phyloP scores from a whole-genome alignment of 306 rosid genomes.

The Elaeagnus macrophylla region DNA sequence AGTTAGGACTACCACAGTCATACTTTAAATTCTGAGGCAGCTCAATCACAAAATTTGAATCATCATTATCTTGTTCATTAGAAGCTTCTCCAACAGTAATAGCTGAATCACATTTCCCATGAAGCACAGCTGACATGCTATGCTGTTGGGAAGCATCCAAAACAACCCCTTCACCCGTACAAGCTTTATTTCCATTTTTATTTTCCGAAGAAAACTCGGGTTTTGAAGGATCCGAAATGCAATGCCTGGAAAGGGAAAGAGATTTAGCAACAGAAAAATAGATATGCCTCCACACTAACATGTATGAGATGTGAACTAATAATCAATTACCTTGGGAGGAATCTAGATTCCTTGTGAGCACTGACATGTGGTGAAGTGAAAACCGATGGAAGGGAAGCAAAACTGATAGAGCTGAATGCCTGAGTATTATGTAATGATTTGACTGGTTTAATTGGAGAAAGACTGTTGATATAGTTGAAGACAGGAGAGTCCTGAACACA shows the following conservation, averaged over 20 bases:
- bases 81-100: slow-evolving; percentile 31
- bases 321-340: slow-evolving; percentile 16
- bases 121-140: slow-evolving; percentile 24
- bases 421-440: slow-evolving; percentile 12
- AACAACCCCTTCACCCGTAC: slow-evolving; percentile 10
- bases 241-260: slow-evolving; percentile 21
- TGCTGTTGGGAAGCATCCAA: slow-evolving; percentile 27
- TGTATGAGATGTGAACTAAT: no score
- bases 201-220: slow-evolving; percentile 1
- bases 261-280: neutral
- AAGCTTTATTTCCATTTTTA: slow-evolving; percentile 3
- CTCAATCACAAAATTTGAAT: slow-evolving; percentile 34
- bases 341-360: slow-evolving; percentile 15
- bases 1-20: slow-evolving; percentile 21
- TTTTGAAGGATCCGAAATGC: slow-evolving; percentile 8
- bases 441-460: slow-evolving; percentile 24
- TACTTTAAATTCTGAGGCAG: slow-evolving; percentile 31
- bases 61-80: slow-evolving; percentile 27
- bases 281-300: no score
- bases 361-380: slow-evolving; percentile 24
- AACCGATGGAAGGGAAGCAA: slow-evolving; percentile 21
- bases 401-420: slow-evolving; percentile 15
- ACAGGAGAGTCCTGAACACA: slow-evolving; percentile 23
- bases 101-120: slow-evolving; percentile 24
- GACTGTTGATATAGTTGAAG: slow-evolving; percentile 25